Base-by-base conservation (phyloP, 2,329 filamentous ascomycete genomes). In the Pyrenochaeta sp. region DNA sequence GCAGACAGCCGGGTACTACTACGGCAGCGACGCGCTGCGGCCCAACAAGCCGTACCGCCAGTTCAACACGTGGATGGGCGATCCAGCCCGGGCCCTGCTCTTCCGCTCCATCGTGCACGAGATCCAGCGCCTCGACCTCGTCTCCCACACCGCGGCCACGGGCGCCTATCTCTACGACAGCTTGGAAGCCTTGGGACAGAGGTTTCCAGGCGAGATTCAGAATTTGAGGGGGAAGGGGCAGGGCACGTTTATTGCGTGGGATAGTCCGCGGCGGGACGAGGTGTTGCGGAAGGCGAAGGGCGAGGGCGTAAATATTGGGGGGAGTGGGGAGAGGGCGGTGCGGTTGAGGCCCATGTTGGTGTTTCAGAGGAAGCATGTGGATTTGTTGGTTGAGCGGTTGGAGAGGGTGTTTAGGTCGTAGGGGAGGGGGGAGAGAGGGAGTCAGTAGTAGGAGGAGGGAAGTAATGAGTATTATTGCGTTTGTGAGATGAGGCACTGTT, bases 31-130 rank as follows among this genome's bases (percentile, higher is more conserved):
- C 7, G 85, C 83, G 28, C 81, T 96, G 58, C 81, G 89, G 9
- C 91, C 91, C 51, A 96, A 96, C 79, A 92, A 92, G 81, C 88
- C 92, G 5, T 96, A 96, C 80, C 86, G 91, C 51, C 91, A 96
- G 75, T 96, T 96, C 81, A 96, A 96, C 81, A 96, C 90, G 35
- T 96, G 91, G 91, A 95, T 96, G 87, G 91, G 91, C 63, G 91
- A 96, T 75, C 91, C 91, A 11, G 86, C 88, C 10, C 86, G 90
- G 48, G 90, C 88, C 11, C 77, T 96, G 48, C 81, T 96, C 56
- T 96, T 95, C 86, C 84, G 88, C 53, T 87, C 85, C 64, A 96
- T 96, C 74, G 83, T 93, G 67, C 75, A 88, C 45, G 90, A 96
- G 76, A 86, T 96, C 43, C 78, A 90, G 72, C 78, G 84, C 36